Evolutionary conservation across 2,329 filamentous ascomycete species (phyloP).

Genomic region (Penicillium vulpinum): DNA sequence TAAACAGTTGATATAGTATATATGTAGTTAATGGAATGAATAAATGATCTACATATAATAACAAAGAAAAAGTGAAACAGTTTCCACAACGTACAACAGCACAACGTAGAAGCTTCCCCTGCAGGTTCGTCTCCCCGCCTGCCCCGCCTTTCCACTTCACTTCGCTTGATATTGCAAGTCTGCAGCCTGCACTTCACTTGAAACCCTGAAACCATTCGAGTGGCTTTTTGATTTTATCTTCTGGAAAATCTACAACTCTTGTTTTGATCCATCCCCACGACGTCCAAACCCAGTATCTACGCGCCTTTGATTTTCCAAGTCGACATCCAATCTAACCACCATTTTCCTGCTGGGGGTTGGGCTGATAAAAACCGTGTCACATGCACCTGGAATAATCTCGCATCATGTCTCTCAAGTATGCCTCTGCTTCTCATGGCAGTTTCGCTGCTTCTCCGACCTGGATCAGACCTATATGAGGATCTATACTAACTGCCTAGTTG

Average conservation of each 20-base stretch:
- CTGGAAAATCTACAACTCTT: neutral
- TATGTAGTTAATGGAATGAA: no score
- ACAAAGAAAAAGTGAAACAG: neutral
- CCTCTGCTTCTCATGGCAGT: neutral
- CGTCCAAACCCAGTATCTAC: neutral
- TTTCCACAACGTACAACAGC: neutral
- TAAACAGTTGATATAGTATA: neutral
- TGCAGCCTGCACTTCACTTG: neutral
- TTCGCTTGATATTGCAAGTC: neutral
- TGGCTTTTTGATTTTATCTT: neutral
- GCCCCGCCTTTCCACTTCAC: slow-evolving; percentile 17
- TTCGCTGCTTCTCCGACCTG: neutral
- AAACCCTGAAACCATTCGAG: no score
- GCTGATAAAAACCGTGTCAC: neutral
- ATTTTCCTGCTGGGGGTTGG: neutral
- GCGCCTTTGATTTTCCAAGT: neutral
- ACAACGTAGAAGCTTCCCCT: slow-evolving; percentile 1
- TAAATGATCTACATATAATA: neutral
- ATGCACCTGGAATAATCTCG: neutral
- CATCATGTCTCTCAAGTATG: slow-evolving; percentile 43
- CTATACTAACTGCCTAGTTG: slow-evolving; percentile 56
- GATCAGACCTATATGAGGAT: neutral
- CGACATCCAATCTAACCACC: neutral
- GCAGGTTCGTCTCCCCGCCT: slow-evolving; percentile 18
- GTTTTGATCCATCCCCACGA: neutral